Base-by-base conservation (phyloP, 768 basidiomycete species). In the Amylocystis lapponica region DNA sequence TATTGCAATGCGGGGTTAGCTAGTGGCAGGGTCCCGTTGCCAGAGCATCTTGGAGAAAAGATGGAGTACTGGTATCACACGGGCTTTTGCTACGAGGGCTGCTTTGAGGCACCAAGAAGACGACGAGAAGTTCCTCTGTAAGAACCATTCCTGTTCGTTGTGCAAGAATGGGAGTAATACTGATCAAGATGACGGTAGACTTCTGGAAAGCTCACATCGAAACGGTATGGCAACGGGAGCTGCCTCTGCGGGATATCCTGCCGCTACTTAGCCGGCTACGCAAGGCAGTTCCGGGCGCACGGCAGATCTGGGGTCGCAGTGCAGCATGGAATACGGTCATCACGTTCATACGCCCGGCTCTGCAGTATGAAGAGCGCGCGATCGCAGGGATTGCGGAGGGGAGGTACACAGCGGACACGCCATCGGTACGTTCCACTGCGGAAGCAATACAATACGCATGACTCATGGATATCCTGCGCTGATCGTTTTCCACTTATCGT, bases 21-120 rank as follows among this genome's bases (percentile, higher is more conserved):
- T 11, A n/a, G n/a, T n/a, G n/a, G n/a, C n/a, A n/a, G n/a, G n/a
- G n/a, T n/a, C n/a, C n/a, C n/a, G n/a, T n/a, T n/a, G n/a, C n/a
- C n/a, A n/a, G n/a, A n/a, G n/a, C n/a, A n/a, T n/a, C n/a, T n/a
- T n/a, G 41, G 29, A 17, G 48, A 38, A 43, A 36, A 35, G 45
- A 38, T 29, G 52, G 47, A 41, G 17, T 31, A 35, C 22, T 22
- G 41, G 1, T 46, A 62, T 26, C 59, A 55, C 25, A 44, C n/a
- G 55, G 16, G 50, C 55, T 22, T 55, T 54, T 39, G 70, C 69
- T 48, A 47, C 58, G 12, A 38, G 61, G 33, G 64, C 68, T 16
- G 64, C 64, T 6, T 49, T 41, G 5, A 36, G 39, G 26, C 64
- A 55, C 36, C 66, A 66, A 13, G 52, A 57, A 16, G 72, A 74